Evolutionary conservation across 768 basidiomycete genomes (phyloP), one percentile per base, ranked within the genome.

Genomic region (Lentinula sp.): DNA sequence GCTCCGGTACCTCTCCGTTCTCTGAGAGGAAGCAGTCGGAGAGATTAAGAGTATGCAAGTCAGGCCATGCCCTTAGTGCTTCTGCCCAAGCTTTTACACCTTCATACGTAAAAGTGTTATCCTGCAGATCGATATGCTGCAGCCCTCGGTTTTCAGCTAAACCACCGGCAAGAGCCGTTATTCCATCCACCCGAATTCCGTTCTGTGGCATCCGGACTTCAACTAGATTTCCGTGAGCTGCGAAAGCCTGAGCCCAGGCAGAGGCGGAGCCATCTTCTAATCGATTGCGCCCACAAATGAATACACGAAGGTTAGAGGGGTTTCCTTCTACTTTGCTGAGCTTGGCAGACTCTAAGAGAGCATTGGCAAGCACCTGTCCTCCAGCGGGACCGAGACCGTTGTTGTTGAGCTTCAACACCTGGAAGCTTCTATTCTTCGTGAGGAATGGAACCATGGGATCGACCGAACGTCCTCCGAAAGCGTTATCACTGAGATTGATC

Each of bases 121-220:
- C 97, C 73, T 98, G 94, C 52, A 99, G 75, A 79, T 99, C 95
- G 68, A 99, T 82, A 64, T 86, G 75, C 68, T 85, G 78, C 56
- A 99, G 76, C 45, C 78, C 75, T 2, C 79, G 75, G 70, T 88
- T 89, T 60, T 86, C 78, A 11, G 84, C 72, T 35, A 99, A 73
- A 4, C 95, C 96, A 23, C 73, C 70, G 5, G 92, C 91, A 23
- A 99, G 83, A 10, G 84, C 83, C 8, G 81, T 81, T 68, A 96
- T 89, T 4, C 97, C 97, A 61, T 88, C 88, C 87, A 92, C 92
- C 64, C 94, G 82, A 67, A 99, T 98, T 4, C 96, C 97, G 69
- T 99, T 98, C 78, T 98, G 95, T n/a, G 92, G 91, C 87, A 98
- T 88, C 61, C 91, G 83, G 34, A 98, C 88, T 65, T 97, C 93